Conservation (phyloP, 306 rosid genomes). For the Pueraria montana region DNA sequence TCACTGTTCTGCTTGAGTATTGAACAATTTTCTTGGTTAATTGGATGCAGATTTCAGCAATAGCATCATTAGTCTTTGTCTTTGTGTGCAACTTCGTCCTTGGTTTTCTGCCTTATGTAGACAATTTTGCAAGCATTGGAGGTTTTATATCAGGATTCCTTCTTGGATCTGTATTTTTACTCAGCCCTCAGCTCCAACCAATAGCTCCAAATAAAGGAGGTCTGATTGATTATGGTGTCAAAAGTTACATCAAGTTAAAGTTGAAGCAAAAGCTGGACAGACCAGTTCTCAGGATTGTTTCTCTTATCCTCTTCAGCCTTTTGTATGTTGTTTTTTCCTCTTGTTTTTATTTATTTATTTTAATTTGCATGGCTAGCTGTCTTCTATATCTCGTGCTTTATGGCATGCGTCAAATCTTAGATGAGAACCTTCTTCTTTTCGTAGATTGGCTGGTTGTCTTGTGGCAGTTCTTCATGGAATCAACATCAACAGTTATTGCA, state of each 20-base stretch:
- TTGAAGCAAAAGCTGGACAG: slow-evolving; percentile 73
- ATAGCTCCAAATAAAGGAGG: slow-evolving; percentile 66
- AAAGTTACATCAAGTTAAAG: slow-evolving; percentile 61
- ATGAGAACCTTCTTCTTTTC: slow-evolving; percentile 47
- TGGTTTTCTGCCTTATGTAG: slow-evolving; percentile 83
- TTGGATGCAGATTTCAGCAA: slow-evolving; percentile 69
- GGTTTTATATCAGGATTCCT: slow-evolving; percentile 90
- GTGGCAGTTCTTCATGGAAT: slow-evolving; percentile 70
- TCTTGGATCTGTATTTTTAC: slow-evolving; percentile 75
- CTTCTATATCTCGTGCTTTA: slow-evolving; percentile 42
- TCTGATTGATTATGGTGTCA: slow-evolving; percentile 56
- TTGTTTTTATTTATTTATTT: background rate
- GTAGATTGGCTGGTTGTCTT: slow-evolving; percentile 84
- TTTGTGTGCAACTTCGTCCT: slow-evolving; percentile 70
- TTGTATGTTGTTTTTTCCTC: slow-evolving; percentile 64
- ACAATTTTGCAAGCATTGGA: slow-evolving; percentile 83
- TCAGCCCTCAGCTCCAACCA: slow-evolving; percentile 58
- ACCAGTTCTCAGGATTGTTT: slow-evolving; percentile 68
- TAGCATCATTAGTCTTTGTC: slow-evolving; percentile 63
- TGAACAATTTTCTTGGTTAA: slow-evolving; percentile 37
- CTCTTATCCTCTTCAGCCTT: slow-evolving; percentile 71
- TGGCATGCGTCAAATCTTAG: slow-evolving; percentile 44
- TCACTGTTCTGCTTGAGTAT: slow-evolving; percentile 30
- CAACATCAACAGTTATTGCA: slow-evolving; percentile 82
- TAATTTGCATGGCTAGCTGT: slow-evolving; percentile 41